A percentile compares a stretch with the other conserved stretches of the same genome.
Evolutionary conservation across 2,329 filamentous ascomycete species (phyloP).

Genomic region (Thelonectria discophora): DNA sequence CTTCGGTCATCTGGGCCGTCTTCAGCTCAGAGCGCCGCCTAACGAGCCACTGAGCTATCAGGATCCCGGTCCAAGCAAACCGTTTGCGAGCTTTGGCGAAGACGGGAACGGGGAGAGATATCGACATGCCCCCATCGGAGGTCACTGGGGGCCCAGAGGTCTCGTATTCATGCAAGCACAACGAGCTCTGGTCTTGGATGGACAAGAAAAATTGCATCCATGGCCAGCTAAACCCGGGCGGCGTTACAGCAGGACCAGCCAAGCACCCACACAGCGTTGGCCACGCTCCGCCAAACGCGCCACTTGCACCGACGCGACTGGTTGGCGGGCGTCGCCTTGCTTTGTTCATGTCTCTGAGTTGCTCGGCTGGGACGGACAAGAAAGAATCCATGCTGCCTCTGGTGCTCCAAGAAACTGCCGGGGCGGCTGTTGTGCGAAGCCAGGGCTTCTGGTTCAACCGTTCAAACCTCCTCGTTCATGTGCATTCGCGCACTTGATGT

Average conservation of each 20-base stretch:
- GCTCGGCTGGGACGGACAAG: conserved; percentile 9
- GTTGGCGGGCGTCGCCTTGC: conserved; percentile 13
- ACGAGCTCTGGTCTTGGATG: conserved; percentile 14
- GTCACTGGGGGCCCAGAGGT: conserved; percentile 16
- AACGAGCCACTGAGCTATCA: conserved; percentile 17
- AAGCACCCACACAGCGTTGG: conserved; percentile 31
- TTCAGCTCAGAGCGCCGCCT: conserved; percentile 36
- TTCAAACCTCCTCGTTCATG: background rate
- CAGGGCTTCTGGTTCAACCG: conserved; percentile 1
- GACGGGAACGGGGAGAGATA: conserved; percentile 9
- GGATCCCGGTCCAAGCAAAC: conserved; percentile 16
- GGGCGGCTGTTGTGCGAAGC: conserved; percentile 10
- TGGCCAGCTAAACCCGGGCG: conserved; percentile 28
- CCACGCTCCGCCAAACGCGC: conserved; percentile 36
- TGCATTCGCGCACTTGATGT: background rate
- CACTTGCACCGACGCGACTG: conserved; percentile 22
- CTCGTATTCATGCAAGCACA: conserved; percentile 42
- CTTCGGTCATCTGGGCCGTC: conserved; percentile 32
- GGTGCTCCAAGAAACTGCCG: conserved; percentile 11
- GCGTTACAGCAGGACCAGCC: conserved; percentile 36
- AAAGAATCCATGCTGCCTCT: conserved; percentile 10
- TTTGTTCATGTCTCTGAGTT: background rate
- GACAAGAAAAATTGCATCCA: conserved; percentile 6
- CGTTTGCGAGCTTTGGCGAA: conserved; percentile 9
- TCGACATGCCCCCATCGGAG: background rate